Evolutionary conservation across 1,139 yeast genomes (phyloP).

Genomic region (Yamadazyma atlantica): DNA sequence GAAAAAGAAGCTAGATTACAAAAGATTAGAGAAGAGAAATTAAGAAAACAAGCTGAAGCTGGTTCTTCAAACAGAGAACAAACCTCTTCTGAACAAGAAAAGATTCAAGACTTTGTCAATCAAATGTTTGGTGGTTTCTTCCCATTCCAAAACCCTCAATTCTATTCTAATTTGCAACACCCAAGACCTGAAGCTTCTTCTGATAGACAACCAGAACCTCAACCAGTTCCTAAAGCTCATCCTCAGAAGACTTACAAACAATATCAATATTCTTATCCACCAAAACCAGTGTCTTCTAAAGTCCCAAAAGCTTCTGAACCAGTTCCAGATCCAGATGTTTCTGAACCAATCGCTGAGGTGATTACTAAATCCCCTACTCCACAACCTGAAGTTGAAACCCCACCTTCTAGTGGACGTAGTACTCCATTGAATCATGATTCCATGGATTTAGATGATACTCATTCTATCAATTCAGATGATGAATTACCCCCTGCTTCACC

Average conservation of each 20-base stretch:
- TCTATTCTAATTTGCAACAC: neutral
- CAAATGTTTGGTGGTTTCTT: conserved; percentile 12
- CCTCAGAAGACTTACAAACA: neutral
- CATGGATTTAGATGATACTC: conserved; percentile 46
- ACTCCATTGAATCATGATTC: conserved; percentile 18
- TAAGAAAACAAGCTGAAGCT: conserved; percentile 26
- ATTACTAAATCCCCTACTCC: conserved; percentile 9
- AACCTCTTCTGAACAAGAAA: conserved; percentile 9
- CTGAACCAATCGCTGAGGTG: conserved; percentile 14
- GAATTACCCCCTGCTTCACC: conserved; percentile 19
- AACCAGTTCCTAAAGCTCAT: neutral
- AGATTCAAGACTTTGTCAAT: conserved; percentile 15
- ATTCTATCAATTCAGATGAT: conserved; percentile 54
- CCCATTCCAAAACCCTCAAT: conserved; percentile 6
- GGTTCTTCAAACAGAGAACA: conserved; percentile 7
- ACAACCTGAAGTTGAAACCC: conserved; percentile 14
- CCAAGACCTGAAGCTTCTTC: conserved; percentile 3
- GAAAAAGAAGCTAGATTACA: conserved; percentile 17
- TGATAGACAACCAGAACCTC: conserved; percentile 1
- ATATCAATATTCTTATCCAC: neutral
- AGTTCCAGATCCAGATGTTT: conserved; percentile 6
- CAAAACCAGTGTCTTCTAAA: neutral
- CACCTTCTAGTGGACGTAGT: conserved; percentile 10
- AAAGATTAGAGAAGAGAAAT: conserved; percentile 17
- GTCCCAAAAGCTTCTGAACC: conserved; percentile 8